phyloP scores from a whole-genome alignment of 2,329 filamentous ascomycete genomes.

The Penicillium sp. region DNA sequence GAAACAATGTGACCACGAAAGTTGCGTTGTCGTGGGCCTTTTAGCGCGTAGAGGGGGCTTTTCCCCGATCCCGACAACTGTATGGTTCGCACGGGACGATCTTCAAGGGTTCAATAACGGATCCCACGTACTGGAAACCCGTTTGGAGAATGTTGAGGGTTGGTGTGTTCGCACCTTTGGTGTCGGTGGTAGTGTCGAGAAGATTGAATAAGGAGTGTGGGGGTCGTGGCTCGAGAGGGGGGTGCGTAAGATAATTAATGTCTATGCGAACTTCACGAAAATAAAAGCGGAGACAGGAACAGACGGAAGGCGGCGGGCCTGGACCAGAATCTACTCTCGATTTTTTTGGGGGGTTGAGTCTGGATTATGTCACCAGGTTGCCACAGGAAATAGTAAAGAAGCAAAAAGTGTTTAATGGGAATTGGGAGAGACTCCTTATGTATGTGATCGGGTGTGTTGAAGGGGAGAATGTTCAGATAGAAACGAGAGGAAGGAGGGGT shows the following conservation, averaged over 20 bases:
- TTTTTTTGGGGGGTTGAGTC: not conserved
- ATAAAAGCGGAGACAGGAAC: conserved; percentile 13
- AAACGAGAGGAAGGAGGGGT: conserved; percentile 20
- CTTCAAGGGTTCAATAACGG: not conserved
- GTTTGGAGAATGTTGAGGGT: not conserved
- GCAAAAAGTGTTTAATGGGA: not conserved
- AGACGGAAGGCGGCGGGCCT: conserved; percentile 10
- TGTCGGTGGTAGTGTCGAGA: not conserved
- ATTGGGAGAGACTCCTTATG: conserved; percentile 6
- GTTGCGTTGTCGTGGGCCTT: not conserved
- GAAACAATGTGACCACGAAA: not conserved
- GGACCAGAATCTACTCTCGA: not conserved
- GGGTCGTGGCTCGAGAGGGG: not conserved
- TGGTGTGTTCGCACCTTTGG: not conserved
- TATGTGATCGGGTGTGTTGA: conserved; percentile 9
- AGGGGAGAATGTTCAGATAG: conserved; percentile 14
- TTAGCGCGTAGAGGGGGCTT: not conserved
- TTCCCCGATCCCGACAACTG: not conserved
- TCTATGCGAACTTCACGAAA: conserved; percentile 10
- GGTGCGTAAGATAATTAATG: conserved; percentile 3
- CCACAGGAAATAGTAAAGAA: conserved; percentile 14
- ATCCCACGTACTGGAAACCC: not conserved
- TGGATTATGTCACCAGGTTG: not conserved
- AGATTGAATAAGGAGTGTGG: conserved; percentile 3
- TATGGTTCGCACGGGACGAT: not conserved